Evolutionary conservation across 371 early-diverging fungal species (phyloP).

Genomic region (Cladochytrium tenue): DNA sequence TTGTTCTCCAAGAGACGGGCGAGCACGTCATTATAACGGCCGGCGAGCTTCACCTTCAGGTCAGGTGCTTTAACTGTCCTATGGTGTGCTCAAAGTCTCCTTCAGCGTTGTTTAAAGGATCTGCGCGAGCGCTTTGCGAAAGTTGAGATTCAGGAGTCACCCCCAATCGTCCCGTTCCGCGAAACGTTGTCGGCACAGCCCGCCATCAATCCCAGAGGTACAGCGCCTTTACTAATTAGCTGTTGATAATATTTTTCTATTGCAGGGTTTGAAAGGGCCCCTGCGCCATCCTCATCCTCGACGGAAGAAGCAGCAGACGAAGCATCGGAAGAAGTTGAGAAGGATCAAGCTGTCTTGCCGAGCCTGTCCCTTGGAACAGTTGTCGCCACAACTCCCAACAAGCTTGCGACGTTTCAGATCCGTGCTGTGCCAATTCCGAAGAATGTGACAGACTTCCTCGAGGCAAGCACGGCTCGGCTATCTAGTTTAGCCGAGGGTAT

Average conservation of each 20-base stretch:
- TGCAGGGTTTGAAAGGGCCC: too few species aligned
- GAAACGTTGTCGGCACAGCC: constrained; percentile 78
- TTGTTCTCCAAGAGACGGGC: constrained; percentile 87
- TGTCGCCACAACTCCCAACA: constrained; percentile 66
- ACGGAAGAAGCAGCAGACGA: not conserved
- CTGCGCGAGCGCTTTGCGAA: constrained; percentile 90
- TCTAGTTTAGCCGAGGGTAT: constrained; percentile 58
- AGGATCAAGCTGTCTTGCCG: constrained; percentile 29
- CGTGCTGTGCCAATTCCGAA: constrained; percentile 81
- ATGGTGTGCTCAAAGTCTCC: not conserved
- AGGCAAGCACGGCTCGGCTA: constrained; percentile 49
- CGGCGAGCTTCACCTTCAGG: constrained; percentile 95
- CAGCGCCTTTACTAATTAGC: too few species aligned
- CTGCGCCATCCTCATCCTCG: too few species aligned
- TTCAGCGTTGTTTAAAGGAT: constrained; percentile 86
- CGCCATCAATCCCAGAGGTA: constrained; percentile 33
- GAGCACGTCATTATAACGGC: constrained; percentile 94
- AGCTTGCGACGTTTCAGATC: constrained; percentile 70
- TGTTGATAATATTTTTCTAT: too few species aligned
- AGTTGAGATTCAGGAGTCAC: constrained; percentile 88
- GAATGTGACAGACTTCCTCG: constrained; percentile 64
- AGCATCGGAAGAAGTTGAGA: constrained; percentile 26
- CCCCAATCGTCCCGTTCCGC: constrained; percentile 96
- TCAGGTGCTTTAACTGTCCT: constrained; percentile 21
- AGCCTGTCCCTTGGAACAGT: constrained; percentile 75